Evolutionary conservation across 352 stramenopile species (phyloP).

Genomic region (Phytophthora tentaculata): DNA sequence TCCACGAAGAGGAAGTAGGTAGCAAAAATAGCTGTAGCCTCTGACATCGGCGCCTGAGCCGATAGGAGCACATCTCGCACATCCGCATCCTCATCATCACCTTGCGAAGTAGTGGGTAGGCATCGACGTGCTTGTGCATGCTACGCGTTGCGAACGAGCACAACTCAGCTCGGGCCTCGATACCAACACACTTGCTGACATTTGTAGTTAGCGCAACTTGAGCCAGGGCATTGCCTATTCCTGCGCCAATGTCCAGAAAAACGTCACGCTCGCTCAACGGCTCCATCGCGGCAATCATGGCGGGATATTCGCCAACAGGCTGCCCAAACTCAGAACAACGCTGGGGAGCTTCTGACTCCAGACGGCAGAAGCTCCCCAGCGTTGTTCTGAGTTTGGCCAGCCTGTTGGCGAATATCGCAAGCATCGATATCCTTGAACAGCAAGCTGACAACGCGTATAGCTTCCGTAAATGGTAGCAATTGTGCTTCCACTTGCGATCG

Average conservation of each 20-base stretch:
- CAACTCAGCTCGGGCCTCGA: constrained; percentile 5
- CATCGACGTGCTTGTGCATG: neutral
- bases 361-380: neutral
- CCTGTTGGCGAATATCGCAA: neutral
- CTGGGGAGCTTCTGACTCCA: too few relatives aligned
- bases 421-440: neutral
- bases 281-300: neutral
- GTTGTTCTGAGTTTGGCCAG: constrained; percentile 2
- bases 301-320: too few relatives aligned
- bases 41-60: neutral
- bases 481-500: too few relatives aligned
- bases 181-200: neutral
- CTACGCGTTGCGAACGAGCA: neutral
- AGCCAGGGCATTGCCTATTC: constrained; percentile 11
- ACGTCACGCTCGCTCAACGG: neutral
- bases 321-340: too few relatives aligned
- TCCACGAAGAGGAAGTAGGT: constrained; percentile 18
- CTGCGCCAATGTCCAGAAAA: constrained; percentile 14
- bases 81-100: neutral
- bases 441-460: neutral
- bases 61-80: constrained; percentile 2
- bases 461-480: neutral
- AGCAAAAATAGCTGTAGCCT: constrained; percentile 14
- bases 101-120: constrained; percentile 1
- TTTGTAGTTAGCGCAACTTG: constrained; percentile 6